These are phyloP conservation scores for Pythium phragmiticola DNA, from an alignment of 352 stramenopile species.

Conservation along the genomic window DNA sequence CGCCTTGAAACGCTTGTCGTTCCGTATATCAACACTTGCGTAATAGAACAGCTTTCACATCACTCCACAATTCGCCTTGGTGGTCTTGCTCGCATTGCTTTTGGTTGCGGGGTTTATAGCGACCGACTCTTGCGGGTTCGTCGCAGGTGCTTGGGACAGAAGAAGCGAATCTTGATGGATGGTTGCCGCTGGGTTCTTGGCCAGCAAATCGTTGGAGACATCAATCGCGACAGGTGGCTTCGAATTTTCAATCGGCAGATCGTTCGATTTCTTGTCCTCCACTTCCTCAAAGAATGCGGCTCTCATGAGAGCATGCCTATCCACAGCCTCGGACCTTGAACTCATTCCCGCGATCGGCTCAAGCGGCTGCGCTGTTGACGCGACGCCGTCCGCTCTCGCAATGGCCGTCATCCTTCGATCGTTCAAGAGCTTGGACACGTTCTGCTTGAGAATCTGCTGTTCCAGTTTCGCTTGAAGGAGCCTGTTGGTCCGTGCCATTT, in stretches of 20 bases:
- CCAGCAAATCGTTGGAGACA: not conserved
- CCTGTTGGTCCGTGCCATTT: constrained; percentile 58
- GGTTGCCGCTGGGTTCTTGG: not conserved
- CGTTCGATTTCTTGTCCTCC: not conserved
- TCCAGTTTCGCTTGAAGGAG: constrained; percentile 57
- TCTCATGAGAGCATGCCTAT: constrained; percentile 19
- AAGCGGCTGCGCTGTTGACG: not conserved
- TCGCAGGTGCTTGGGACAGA: not conserved
- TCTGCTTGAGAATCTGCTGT: constrained; percentile 68
- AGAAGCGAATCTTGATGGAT: not conserved
- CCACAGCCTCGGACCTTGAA: not conserved
- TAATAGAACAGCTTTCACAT: constrained; percentile 11
- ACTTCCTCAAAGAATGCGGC: constrained; percentile 25
- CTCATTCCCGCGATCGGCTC: not conserved
- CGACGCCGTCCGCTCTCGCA: not conserved
- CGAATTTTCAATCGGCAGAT: not conserved
- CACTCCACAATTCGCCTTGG: constrained; percentile 2
- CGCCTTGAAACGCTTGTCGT: constrained; percentile 1
- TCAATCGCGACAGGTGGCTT: not conserved
- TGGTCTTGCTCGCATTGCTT: not conserved
- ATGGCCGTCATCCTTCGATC: constrained; percentile 27
- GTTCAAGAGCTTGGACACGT: constrained; percentile 28
- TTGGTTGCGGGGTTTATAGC: not conserved
- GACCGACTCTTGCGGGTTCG: not conserved
- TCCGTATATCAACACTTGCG: constrained; percentile 1